phyloP scores from a whole-genome alignment of 2,329 filamentous ascomycete genomes.

The Fonsecaea erecta region DNA sequence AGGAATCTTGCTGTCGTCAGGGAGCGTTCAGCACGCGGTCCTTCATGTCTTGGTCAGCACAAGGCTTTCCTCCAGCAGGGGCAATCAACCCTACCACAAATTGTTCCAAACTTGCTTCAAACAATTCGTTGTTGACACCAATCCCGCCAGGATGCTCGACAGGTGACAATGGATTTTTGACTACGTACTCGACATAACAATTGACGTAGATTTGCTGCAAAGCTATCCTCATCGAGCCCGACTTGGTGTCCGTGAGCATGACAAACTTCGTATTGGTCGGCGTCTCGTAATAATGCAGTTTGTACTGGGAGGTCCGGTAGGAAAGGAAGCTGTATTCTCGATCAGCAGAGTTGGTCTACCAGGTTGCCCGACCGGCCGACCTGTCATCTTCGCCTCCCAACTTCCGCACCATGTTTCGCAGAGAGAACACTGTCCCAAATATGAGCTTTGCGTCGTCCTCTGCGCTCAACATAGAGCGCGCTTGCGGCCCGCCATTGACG shows the following conservation, averaged over 20 bases:
- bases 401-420: slow-evolving; percentile 96
- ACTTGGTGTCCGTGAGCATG: slow-evolving; percentile 89
- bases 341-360: slow-evolving; percentile 26
- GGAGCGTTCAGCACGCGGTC: slow-evolving; percentile 38
- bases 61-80: background rate
- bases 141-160: slow-evolving; percentile 65
- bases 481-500: slow-evolving; percentile 47
- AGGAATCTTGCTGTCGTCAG: slow-evolving; percentile 3
- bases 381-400: slow-evolving; percentile 88
- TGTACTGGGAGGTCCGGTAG: slow-evolving; percentile 93
- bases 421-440: slow-evolving; percentile 93
- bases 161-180: slow-evolving; percentile 68
- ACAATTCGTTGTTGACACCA: slow-evolving; percentile 68
- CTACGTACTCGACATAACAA: slow-evolving; percentile 90
- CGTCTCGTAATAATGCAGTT: slow-evolving; percentile 98
- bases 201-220: slow-evolving; percentile 99
- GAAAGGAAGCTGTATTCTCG: slow-evolving; percentile 74
- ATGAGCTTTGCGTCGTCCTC: slow-evolving; percentile 94
- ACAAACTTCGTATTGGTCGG: slow-evolving; percentile 94
- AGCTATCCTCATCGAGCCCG: slow-evolving; percentile 88
- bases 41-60: slow-evolving; percentile 24
- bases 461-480: slow-evolving; percentile 55
- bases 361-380: slow-evolving; percentile 42
- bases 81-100: slow-evolving; percentile 51
- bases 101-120: slow-evolving; percentile 62